Conservation (phyloP, 768 basidiomycete species). For the Lactarius pseudohatsudake region DNA sequence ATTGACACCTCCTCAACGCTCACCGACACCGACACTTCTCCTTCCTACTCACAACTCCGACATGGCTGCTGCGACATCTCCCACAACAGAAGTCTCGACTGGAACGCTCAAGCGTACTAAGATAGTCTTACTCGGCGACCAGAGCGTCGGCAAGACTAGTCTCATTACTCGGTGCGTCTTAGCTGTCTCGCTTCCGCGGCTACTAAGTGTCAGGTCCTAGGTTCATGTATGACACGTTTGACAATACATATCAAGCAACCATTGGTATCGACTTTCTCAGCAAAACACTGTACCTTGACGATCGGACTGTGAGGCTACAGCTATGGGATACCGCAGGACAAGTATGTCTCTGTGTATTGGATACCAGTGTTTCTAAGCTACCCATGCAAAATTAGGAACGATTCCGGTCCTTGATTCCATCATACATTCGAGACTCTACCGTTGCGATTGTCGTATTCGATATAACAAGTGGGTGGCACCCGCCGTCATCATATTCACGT, state of each 20-base stretch:
- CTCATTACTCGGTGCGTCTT: slow-evolving; percentile 84
- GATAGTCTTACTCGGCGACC: slow-evolving; percentile 94
- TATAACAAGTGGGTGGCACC: slow-evolving; percentile 81
- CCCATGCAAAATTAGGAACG: slow-evolving; percentile 63
- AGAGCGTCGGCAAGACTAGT: slow-evolving; percentile 98
- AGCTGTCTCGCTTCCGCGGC: slow-evolving; percentile 14
- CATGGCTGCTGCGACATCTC: slow-evolving; percentile 60
- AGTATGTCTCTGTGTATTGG: slow-evolving; percentile 43
- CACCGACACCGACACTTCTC: neutral
- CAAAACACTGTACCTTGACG: slow-evolving; percentile 99
- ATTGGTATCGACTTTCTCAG: slow-evolving; percentile 99
- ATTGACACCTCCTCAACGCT: neutral
- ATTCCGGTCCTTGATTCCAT: slow-evolving; percentile 95
- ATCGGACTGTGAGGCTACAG: slow-evolving; percentile 95
- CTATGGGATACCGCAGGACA: slow-evolving; percentile 99
- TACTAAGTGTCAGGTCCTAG: slow-evolving; percentile 40
- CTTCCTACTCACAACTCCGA: neutral
- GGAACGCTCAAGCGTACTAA: slow-evolving; percentile 93
- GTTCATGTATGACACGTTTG: slow-evolving; percentile 99
- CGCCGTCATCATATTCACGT: neutral
- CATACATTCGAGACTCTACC: slow-evolving; percentile 97
- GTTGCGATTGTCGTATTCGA: slow-evolving; percentile 99
- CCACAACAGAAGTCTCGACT: slow-evolving; percentile 81
- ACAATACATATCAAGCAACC: slow-evolving; percentile 98
- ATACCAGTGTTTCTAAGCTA: slow-evolving; percentile 2